Percentiles rank a stretch among this genome's conserved stretches.
Conservation (phyloP, 2,329 filamentous ascomycete species). For the Colletotrichum plurivorum region DNA sequence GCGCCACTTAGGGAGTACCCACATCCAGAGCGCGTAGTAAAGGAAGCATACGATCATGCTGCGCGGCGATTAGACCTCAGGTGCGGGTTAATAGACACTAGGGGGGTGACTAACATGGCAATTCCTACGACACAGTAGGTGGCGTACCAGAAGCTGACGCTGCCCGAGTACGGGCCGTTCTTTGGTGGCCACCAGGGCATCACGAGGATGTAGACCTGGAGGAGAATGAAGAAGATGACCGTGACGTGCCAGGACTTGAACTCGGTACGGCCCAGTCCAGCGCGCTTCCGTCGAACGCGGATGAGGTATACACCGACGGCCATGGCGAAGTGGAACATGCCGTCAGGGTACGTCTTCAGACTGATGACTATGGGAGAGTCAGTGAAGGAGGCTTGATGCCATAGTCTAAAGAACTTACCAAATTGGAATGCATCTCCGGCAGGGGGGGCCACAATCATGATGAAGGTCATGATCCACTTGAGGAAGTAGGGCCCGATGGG, state of each 20-base stretch:
- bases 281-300: slow-evolving; percentile 65
- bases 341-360: slow-evolving; percentile 69
- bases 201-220: slow-evolving; percentile 74
- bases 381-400: neutral
- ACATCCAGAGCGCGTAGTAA: slow-evolving; percentile 73
- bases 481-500: slow-evolving; percentile 71
- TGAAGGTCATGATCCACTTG: slow-evolving; percentile 69
- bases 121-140: slow-evolving; percentile 78
- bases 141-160: slow-evolving; percentile 81
- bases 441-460: slow-evolving; percentile 73
- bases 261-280: slow-evolving; percentile 61
- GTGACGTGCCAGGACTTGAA: slow-evolving; percentile 73
- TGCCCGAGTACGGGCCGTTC: slow-evolving; percentile 70
- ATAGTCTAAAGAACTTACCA: slow-evolving; percentile 46
- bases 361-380: slow-evolving; percentile 64
- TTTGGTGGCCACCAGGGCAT: slow-evolving; percentile 81
- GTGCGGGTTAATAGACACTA: neutral
- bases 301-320: slow-evolving; percentile 71
- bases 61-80: fast-evolving
- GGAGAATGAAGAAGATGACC: slow-evolving; percentile 71
- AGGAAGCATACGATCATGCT: slow-evolving; percentile 66
- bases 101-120: slow-evolving; percentile 66
- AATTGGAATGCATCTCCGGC: slow-evolving; percentile 77
- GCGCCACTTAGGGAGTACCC: slow-evolving; percentile 65
- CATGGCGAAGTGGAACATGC: slow-evolving; percentile 71